Percentiles rank a stretch among this genome's conserved stretches.
phyloP scores from a whole-genome alignment of 2,329 filamentous ascomycete species.

The Aspergillus eucalypticola region DNA sequence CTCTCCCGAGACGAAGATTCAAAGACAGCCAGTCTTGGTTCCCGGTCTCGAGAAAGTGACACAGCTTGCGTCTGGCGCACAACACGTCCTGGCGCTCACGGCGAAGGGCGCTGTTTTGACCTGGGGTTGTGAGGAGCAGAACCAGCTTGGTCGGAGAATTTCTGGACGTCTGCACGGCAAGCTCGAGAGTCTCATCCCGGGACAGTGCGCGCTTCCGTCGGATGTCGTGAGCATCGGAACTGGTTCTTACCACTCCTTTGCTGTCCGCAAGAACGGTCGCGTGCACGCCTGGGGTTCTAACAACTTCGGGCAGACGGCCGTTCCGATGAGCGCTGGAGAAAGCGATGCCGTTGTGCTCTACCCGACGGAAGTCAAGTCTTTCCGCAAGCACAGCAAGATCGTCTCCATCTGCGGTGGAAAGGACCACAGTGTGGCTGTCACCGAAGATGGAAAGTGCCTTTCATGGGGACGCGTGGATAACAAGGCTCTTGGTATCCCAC shows the following conservation, averaged over 20 bases:
- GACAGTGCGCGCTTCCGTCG: conserved; percentile 53
- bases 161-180: conserved; percentile 56
- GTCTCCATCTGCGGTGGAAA: conserved; percentile 18
- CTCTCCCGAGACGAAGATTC: conserved; percentile 44
- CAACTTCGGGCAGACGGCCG: conserved; percentile 74
- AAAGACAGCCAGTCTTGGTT: conserved; percentile 46
- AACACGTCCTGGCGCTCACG: conserved; percentile 70
- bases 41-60: conserved; percentile 64
- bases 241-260: conserved; percentile 49
- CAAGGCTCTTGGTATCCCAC: conserved; percentile 17
- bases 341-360: conserved; percentile 40
- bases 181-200: conserved; percentile 51
- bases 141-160: conserved; percentile 64
- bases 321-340: conserved; percentile 59
- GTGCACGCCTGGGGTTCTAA: conserved; percentile 75
- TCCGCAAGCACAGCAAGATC: conserved; percentile 11
- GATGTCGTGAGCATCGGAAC: conserved; percentile 47
- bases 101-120: conserved; percentile 64
- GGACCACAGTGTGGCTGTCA: conserved; percentile 23
- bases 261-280: conserved; percentile 42
- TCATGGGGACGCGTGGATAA: conserved; percentile 24
- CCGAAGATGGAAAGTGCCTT: conserved; percentile 18
- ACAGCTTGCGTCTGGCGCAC: conserved; percentile 65
- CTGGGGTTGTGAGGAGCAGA: conserved; percentile 73
- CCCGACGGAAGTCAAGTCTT: conserved; percentile 13